phyloP scores from a whole-genome alignment of 352 stramenopile genomes.

The Globisporangium ultimum region DNA sequence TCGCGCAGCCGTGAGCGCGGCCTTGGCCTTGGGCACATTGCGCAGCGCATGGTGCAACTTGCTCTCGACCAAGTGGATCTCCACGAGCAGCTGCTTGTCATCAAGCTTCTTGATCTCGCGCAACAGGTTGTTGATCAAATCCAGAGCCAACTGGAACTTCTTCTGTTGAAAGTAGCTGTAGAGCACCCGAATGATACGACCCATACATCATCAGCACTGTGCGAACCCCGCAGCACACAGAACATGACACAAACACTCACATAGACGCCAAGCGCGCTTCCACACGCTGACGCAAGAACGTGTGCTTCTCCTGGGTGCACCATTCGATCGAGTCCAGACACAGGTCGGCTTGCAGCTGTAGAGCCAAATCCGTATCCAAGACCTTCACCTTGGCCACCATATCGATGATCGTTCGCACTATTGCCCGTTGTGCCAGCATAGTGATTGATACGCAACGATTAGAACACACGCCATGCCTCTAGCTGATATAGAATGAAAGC shows the following conservation, averaged over 20 bases:
- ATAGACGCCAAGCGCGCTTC: constrained; percentile 93
- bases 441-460: background rate
- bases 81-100: constrained; percentile 98
- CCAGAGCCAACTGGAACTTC: constrained; percentile 91
- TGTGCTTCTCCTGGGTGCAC: constrained; percentile 93
- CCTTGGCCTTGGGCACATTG: constrained; percentile 96
- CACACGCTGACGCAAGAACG: constrained; percentile 98
- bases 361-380: constrained; percentile 85
- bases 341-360: constrained; percentile 93
- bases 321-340: constrained; percentile 95
- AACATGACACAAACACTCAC: constrained; percentile 22
- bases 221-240: background rate
- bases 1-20: constrained; percentile 94
- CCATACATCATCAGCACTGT: constrained; percentile 12
- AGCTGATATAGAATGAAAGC: constrained; percentile 2
- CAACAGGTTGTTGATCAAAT: constrained; percentile 93
- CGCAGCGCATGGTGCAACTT: constrained; percentile 97
- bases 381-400: constrained; percentile 92
- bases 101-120: constrained; percentile 99
- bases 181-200: background rate
- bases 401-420: constrained; percentile 97
- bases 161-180: constrained; percentile 84
- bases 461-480: background rate
- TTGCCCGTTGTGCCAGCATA: constrained; percentile 2
- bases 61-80: constrained; percentile 98